Evolutionary conservation across 2,329 filamentous ascomycete species (phyloP).

Genomic region (Aureobasidium lini): DNA sequence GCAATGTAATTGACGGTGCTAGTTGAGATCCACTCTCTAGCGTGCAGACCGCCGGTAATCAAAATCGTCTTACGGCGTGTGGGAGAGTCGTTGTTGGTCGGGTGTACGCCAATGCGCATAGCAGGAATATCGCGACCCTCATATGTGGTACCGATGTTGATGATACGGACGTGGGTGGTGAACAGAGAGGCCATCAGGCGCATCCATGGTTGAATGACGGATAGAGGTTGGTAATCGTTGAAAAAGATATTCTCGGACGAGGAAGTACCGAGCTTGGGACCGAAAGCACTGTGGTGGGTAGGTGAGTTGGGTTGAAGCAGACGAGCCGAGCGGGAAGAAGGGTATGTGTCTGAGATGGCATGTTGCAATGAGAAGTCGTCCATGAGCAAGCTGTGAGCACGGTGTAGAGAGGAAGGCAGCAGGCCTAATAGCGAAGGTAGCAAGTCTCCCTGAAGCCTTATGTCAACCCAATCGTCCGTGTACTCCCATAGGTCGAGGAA

Average conservation of each 20-base stretch:
- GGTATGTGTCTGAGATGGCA: constrained; percentile 70
- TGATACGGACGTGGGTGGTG: constrained; percentile 64
- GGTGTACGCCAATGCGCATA: constrained; percentile 62
- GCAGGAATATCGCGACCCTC: constrained; percentile 82
- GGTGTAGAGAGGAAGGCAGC: constrained; percentile 65
- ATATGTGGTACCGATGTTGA: constrained; percentile 74
- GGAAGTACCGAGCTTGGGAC: constrained; percentile 24
- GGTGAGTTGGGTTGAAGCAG: constrained; percentile 7
- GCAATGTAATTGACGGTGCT: constrained; percentile 87
- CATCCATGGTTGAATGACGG: constrained; percentile 87
- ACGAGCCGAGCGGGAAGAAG: constrained; percentile 31
- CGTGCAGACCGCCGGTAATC: constrained; percentile 80
- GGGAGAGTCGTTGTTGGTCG: constrained; percentile 42
- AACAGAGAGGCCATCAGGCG: constrained; percentile 84
- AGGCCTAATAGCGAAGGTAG: constrained; percentile 71
- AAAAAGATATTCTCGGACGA: constrained; percentile 72
- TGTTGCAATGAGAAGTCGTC: constrained; percentile 62
- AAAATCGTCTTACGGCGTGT: constrained; percentile 64
- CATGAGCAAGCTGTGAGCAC: constrained; percentile 67
- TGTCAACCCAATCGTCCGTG: constrained; percentile 73
- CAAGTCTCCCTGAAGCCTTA: constrained; percentile 68
- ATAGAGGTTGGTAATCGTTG: constrained; percentile 79
- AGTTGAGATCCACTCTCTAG: constrained; percentile 91
- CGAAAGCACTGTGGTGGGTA: constrained; percentile 16
- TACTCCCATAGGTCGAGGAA: constrained; percentile 90